A percentile compares a stretch with the other conserved stretches of the same genome.
These are phyloP conservation scores for Paraglomus brasilianum DNA, from an alignment of 192 early-diverging fungal genomes.

Conservation along the genomic window DNA sequence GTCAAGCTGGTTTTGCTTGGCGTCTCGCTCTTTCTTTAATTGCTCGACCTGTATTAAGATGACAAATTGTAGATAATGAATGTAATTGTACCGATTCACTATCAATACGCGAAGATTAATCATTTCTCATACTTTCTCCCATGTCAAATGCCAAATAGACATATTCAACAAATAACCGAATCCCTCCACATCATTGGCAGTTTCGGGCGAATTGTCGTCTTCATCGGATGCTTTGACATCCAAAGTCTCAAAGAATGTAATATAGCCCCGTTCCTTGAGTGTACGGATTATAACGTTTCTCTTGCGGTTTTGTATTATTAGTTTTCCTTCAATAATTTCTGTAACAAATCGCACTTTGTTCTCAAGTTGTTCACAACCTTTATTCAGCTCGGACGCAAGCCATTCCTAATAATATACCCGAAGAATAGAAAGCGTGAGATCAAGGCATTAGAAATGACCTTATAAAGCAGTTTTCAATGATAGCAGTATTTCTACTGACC, in stretches of 20 bases:
- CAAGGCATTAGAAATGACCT: neutral
- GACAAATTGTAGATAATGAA: neutral
- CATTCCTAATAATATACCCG: slow-evolving; percentile 35
- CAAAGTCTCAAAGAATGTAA: slow-evolving; percentile 45
- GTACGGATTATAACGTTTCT: slow-evolving; percentile 72
- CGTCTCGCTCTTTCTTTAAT: slow-evolving; percentile 65
- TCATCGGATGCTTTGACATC: slow-evolving; percentile 45
- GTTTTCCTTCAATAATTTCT: slow-evolving; percentile 83
- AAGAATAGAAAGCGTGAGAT: neutral
- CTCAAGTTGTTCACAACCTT: slow-evolving; percentile 67
- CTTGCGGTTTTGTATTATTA: slow-evolving; percentile 86
- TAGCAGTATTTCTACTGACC: slow-evolving; percentile 48
- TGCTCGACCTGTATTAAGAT: slow-evolving; percentile 56
- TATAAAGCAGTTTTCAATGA: too few relatives aligned
- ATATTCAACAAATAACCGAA: slow-evolving; percentile 90
- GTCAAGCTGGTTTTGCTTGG: slow-evolving; percentile 69
- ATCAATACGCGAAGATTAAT: neutral
- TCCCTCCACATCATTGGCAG: slow-evolving; percentile 39
- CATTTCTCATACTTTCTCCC: slow-evolving; percentile 60
- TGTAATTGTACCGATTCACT: neutral
- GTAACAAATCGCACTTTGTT: slow-evolving; percentile 88
- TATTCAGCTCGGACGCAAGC: slow-evolving; percentile 61
- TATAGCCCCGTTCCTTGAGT: slow-evolving; percentile 66
- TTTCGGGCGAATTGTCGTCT: slow-evolving; percentile 46
- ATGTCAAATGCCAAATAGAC: slow-evolving; percentile 88